Evolutionary conservation across 345 rosid genomes (phyloP), one percentile per base, ranked within the genome.

Genomic region (Eucalyptus coolabah): DNA sequence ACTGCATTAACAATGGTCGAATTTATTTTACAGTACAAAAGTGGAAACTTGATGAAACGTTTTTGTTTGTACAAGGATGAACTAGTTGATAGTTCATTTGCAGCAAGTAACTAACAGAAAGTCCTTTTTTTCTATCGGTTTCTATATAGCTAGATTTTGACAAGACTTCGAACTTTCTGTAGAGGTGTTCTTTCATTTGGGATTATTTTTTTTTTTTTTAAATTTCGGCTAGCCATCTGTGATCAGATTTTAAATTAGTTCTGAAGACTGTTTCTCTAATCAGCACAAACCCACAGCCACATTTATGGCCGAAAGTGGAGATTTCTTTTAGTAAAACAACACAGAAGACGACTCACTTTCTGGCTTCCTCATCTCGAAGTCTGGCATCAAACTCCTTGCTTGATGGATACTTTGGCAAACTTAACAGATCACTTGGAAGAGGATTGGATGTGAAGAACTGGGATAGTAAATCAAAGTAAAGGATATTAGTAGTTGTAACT

Each of bases 381-480:
- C 93, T 94, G 77, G 88, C 92, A 88, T 93, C 95, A 44, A 93
- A 92, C 89, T 94, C 96, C 91, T 93, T 94, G 90, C 93, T 93
- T 26, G 94, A 93, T 37, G 94, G 95, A 89, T 94, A 91, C 90
- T 91, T 94, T 28, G 96, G 95, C 93, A 94, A 91, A 90, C 92
- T 91, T 69, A 93, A 94, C 34, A 93, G 96, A 50, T 93, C 93
- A 87, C 94, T 88, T 3, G 95, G 94, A 91, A 93, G 93, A 89
- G 96, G 95, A 51, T 91, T 89, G 86, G 92, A 92, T 7, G 91
- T 91, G 89, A 94, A 94, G 91, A 94, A 94, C 96, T 94, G 89
- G 72, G 89, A 89, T 17, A 21, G 50, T 10, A 47, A 87, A 54
- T 51, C 54, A 49, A 72, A 72, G 26, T 34, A 32, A 10, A 72